Evolutionary conservation across 75 land plant genomes (phyloP).

Genomic region (Pinus taeda): DNA sequence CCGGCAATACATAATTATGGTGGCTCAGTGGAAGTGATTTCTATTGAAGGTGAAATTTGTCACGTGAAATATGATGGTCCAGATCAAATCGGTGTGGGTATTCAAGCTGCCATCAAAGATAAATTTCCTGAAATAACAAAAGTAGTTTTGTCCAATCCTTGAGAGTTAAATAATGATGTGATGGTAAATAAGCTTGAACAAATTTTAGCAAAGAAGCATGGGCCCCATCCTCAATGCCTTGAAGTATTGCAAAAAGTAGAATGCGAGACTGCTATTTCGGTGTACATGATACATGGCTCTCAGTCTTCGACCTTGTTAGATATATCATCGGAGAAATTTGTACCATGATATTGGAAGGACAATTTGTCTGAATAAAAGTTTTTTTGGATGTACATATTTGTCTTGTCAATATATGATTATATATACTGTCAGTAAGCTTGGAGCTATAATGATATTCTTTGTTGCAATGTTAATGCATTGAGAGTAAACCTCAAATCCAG

Average conservation of each 20-base stretch:
- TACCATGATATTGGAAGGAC: not conserved
- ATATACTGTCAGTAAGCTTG: too few species aligned
- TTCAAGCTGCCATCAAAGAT: conserved; percentile 96
- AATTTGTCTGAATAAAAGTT: too few species aligned
- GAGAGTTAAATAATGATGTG: not conserved
- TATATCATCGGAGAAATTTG: not conserved
- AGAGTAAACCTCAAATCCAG: too few species aligned
- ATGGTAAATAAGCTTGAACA: not conserved
- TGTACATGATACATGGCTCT: not conserved
- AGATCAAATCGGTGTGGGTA: conserved; percentile 86
- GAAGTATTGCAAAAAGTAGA: not conserved
- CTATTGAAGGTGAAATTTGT: conserved; percentile 71
- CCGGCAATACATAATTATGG: conserved; percentile 92
- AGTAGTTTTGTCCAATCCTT: conserved; percentile 38
- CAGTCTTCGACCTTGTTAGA: not conserved
- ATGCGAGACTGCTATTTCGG: not conserved
- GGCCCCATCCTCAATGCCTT: not conserved
- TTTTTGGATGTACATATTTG: too few species aligned
- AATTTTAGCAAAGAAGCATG: not conserved
- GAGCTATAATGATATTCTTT: too few species aligned
- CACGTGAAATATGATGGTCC: conserved; percentile 78
- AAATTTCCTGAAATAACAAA: conserved; percentile 83
- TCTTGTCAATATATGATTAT: too few species aligned
- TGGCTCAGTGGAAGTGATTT: conserved; percentile 81
- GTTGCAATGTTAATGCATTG: too few species aligned